A percentile compares a stretch with the other conserved stretches of the same genome.
phyloP scores from a whole-genome alignment of 2,329 filamentous ascomycete species.

The Biscogniauxia sp. region DNA sequence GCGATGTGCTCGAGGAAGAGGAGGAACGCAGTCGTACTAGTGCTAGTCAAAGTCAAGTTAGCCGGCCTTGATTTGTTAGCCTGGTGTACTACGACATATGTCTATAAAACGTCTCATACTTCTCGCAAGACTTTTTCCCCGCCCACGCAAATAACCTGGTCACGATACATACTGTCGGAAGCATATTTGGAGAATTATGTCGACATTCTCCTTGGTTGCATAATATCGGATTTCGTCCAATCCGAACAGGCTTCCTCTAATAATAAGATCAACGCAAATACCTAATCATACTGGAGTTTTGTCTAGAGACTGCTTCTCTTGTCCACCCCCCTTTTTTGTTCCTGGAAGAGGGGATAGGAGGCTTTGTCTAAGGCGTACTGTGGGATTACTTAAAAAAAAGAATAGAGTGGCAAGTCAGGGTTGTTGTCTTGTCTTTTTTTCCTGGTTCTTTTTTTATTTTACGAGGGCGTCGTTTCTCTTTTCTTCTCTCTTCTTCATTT shows the following conservation, averaged over 20 bases:
- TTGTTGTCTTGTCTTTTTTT: slow-evolving; percentile 10
- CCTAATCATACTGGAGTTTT: slow-evolving; percentile 8
- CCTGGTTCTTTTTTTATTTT: neutral
- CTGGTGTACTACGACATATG: neutral
- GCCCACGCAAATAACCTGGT: neutral
- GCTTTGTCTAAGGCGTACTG: slow-evolving; percentile 11
- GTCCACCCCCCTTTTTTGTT: slow-evolving; percentile 7
- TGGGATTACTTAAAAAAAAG: slow-evolving; percentile 12
- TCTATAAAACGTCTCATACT: neutral
- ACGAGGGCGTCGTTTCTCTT: slow-evolving; percentile 6
- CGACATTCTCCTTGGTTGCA: slow-evolving; percentile 6
- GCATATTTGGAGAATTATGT: slow-evolving; percentile 1
- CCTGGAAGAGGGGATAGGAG: neutral
- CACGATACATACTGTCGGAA: neutral
- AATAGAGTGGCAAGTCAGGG: slow-evolving; percentile 11
- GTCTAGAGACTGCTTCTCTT: neutral
- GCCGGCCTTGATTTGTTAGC: slow-evolving; percentile 36
- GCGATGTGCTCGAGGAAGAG: slow-evolving; percentile 84
- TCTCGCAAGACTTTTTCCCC: neutral
- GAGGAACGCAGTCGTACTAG: slow-evolving; percentile 78
- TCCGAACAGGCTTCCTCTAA: slow-evolving; percentile 2
- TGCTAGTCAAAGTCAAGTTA: slow-evolving; percentile 62
- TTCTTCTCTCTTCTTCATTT: slow-evolving; percentile 10
- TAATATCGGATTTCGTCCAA: slow-evolving; percentile 4
- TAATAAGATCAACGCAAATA: slow-evolving; percentile 4